Evolutionary conservation across 305 asterid genomes (phyloP), one percentile per base, ranked within the genome.

Genomic region (Fraxinus sp.): DNA sequence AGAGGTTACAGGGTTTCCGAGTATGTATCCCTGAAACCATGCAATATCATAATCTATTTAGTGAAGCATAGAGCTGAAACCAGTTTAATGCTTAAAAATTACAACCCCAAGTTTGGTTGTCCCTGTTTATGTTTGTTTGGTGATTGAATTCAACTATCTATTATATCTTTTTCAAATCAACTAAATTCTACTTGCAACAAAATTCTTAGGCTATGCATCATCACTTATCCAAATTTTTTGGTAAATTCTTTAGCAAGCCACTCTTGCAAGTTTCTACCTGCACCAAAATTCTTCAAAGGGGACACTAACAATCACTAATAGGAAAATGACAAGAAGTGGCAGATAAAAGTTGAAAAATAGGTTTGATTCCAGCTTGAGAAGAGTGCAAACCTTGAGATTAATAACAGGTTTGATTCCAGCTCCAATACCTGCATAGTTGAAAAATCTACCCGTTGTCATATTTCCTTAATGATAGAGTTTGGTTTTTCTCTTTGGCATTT

Each of bases 11-110:
- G 66, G 80, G 49, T 81, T 81, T 13, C 80, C 80, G 3, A 81
- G 10, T 57, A 74, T 32, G 66, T 81, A 81, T 1, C 84, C 84
- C 84, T 81, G 24, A 30, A 49, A 77, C 37, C 81, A 78, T 32
- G 68, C 28, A 68, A 68, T 11, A 68, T 0, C 36, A 22, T 3
- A n/a, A 66, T 24, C 14, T 11, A 22, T 66, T 66, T 66, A 9
- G 36, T 66, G 2, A 26, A 22, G 73, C 73, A 26, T 68, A 28
- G 10, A 4, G 5, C 18, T 13, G 5, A 9, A 35, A 52, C 39
- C 16, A 10, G 66, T 26, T 18, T 78, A 78, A 39, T 7, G 41
- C 16, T 28, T 16, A 78, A 26, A 24, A 43, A 8, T 13, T 18
- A 76, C 59, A 76, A 82, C 80, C 84, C 66, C 43, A 59, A 62